Conservation (phyloP, 108 stramenopile genomes). For the Tribonema minus region DNA sequence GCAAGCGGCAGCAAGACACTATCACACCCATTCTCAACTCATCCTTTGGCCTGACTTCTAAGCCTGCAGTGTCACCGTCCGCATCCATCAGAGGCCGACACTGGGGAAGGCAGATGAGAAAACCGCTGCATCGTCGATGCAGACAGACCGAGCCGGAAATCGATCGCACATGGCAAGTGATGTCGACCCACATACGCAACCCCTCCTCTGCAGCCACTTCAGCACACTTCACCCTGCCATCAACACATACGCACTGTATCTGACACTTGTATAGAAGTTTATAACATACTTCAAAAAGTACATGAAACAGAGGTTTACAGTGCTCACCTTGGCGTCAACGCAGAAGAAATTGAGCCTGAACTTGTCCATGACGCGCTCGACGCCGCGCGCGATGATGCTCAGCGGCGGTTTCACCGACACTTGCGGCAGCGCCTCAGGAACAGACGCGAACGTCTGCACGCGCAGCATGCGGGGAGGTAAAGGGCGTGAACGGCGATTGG, state of each 20-base stretch:
- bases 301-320: no score
- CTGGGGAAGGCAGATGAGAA: no score
- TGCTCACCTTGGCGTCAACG: slow-evolving; percentile 4
- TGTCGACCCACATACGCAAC: no score
- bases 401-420: neutral
- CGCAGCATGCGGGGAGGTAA: neutral
- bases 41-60: neutral
- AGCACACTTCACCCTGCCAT: no score
- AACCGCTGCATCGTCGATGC: no score
- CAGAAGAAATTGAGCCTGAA: slow-evolving; percentile 25
- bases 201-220: no score
- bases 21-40: neutral
- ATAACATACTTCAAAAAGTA: no score
- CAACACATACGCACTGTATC: no score
- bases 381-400: neutral
- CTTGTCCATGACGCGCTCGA: slow-evolving; percentile 6
- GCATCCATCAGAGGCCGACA: no score
- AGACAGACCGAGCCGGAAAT: no score
- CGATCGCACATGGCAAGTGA: no score
- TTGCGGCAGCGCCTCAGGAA: slow-evolving; percentile 2
- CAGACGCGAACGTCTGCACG: slow-evolving; percentile 11
- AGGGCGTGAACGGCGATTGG: neutral
- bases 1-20: neutral
- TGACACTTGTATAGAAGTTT: no score
- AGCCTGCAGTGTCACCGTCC: neutral